phyloP scores from a whole-genome alignment of 495 filamentous ascomycete genomes.

The Rostrohypoxylon terebratum region DNA sequence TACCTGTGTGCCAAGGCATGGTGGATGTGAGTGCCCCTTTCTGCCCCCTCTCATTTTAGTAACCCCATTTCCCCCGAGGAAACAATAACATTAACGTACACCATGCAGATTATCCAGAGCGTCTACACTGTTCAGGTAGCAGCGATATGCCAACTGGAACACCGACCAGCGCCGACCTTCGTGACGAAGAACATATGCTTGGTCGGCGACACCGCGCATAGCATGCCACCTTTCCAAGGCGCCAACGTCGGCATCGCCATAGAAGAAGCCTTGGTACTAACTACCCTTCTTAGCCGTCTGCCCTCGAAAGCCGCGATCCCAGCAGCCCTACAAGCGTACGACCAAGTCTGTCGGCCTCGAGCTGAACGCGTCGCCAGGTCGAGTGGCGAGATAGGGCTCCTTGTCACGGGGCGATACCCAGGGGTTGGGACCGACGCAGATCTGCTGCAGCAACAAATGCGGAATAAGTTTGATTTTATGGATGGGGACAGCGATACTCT shows the following conservation, averaged over 20 bases:
- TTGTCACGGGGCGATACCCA: constrained; percentile 35
- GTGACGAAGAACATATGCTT: constrained; percentile 42
- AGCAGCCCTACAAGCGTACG: constrained; percentile 44
- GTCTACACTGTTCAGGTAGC: constrained; percentile 49
- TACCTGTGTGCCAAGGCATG: constrained; percentile 41
- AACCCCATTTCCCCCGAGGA: not conserved
- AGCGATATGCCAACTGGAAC: constrained; percentile 41
- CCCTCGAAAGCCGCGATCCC: constrained; percentile 41
- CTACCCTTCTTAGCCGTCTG: constrained; percentile 37
- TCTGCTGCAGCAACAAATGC: constrained; percentile 35
- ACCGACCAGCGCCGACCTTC: constrained; percentile 42
- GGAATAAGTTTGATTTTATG: constrained; percentile 39
- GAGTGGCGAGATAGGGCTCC: constrained; percentile 34
- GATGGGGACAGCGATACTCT: constrained; percentile 26
- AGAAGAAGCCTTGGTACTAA: constrained; percentile 46
- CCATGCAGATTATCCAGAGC: constrained; percentile 41
- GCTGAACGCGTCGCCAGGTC: constrained; percentile 35
- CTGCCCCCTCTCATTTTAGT: not conserved
- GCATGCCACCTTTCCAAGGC: constrained; percentile 41
- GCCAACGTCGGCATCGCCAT: constrained; percentile 32
- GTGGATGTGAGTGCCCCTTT: constrained; percentile 41
- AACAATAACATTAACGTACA: not conserved
- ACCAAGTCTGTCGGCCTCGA: constrained; percentile 45
- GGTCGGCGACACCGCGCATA: constrained; percentile 47
- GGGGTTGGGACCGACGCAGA: constrained; percentile 43